A percentile compares a stretch with the other conserved stretches of the same genome.
Evolutionary conservation across 2,329 filamentous ascomycete genomes (phyloP).

Genomic region (Botryotinia narcissicola): DNA sequence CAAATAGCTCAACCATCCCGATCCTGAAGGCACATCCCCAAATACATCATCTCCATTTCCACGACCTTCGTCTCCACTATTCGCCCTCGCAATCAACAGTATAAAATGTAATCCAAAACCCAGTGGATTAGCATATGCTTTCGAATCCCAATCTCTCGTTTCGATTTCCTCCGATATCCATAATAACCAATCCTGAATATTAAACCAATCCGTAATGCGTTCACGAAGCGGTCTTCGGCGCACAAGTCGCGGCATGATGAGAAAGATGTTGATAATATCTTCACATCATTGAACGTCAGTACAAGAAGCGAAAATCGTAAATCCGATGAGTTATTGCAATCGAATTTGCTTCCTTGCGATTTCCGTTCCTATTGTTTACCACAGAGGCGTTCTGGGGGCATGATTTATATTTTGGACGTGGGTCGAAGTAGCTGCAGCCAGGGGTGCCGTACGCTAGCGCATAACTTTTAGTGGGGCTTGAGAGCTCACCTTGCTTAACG

Average conservation of each 20-base stretch:
- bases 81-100: constrained; percentile 81
- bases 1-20: constrained; percentile 63
- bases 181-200: constrained; percentile 84
- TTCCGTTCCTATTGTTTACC: constrained; percentile 8
- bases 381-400: neutral
- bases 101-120: constrained; percentile 74
- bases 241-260: constrained; percentile 71
- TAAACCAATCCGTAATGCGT: constrained; percentile 76
- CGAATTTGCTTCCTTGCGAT: constrained; percentile 12
- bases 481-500: constrained; percentile 21
- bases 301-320: neutral
- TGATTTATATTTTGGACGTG: constrained; percentile 12
- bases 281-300: constrained; percentile 8
- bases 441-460: constrained; percentile 8
- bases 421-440: constrained; percentile 18
- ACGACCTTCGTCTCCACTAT: constrained; percentile 50
- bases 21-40: constrained; percentile 60
- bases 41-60: constrained; percentile 77
- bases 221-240: constrained; percentile 76
- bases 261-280: neutral
- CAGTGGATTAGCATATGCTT: constrained; percentile 70
- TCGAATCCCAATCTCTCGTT: constrained; percentile 85
- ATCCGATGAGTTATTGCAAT: neutral
- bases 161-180: constrained; percentile 93
- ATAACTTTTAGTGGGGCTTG: constrained; percentile 11